Conservation (phyloP, 208 protist species). For the Trypanosoma boissoni region DNA sequence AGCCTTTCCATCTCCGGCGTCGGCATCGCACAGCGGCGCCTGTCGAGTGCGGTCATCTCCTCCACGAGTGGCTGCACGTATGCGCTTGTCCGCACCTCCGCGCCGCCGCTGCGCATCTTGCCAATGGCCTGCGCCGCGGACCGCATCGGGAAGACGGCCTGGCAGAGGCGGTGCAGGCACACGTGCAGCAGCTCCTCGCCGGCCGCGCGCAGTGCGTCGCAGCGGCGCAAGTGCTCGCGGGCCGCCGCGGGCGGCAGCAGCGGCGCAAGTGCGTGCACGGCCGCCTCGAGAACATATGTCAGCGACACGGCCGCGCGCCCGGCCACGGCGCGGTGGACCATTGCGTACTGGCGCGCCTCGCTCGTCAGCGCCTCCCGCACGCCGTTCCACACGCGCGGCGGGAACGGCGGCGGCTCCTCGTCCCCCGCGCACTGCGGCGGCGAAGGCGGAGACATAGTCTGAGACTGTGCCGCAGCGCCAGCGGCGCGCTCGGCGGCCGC, state of each 20-base stretch:
- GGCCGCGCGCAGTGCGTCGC: conserved; percentile 37
- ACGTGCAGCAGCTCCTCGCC: conserved; percentile 75
- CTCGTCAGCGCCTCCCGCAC: conserved; percentile 52
- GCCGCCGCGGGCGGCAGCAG: conserved; percentile 45
- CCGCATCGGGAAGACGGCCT: conserved; percentile 71
- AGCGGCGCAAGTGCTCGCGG: conserved; percentile 40
- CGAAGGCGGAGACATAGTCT: conserved; percentile 12
- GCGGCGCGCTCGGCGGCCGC: conserved; percentile 38
- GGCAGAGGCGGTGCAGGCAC: conserved; percentile 70
- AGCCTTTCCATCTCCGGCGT: conserved; percentile 60
- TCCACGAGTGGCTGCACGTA: conserved; percentile 62
- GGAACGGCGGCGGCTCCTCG: conserved; percentile 28
- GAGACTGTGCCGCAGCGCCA: conserved; percentile 31
- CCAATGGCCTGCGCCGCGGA: conserved; percentile 45
- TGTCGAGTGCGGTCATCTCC: conserved; percentile 46
- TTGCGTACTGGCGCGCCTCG: conserved; percentile 55
- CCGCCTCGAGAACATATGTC: conserved; percentile 57
- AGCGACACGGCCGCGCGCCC: conserved; percentile 57
- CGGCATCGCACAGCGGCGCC: conserved; percentile 48
- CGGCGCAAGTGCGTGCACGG: conserved; percentile 45
- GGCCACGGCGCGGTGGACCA: conserved; percentile 58
- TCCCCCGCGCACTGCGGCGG: background rate
- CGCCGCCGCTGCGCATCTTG: conserved; percentile 54
- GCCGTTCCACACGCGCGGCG: conserved; percentile 61
- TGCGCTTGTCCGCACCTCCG: conserved; percentile 55